Base-by-base conservation (phyloP, 2,329 filamentous ascomycete genomes). In the Stylonectria norvegica region DNA sequence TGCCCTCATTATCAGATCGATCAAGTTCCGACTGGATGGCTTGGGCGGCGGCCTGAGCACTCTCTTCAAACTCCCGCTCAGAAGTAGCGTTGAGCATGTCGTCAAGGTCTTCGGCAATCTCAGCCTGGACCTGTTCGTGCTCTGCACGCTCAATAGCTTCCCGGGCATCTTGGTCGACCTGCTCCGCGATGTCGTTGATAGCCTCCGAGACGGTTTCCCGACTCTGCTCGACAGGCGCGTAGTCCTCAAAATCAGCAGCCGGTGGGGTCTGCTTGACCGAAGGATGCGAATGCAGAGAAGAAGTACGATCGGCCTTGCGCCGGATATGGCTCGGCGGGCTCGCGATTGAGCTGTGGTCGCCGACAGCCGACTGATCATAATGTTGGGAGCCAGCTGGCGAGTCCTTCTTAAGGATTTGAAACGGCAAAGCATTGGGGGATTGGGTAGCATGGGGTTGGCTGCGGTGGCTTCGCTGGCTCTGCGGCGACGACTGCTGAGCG, bases 171-270 rank as follows among this genome's bases (percentile, higher is more conserved):
- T 65, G 62, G 45, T 76, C 67, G 15, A 64, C 73, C 51, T 69
- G 66, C 35, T 62, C 62, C 30, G 83, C 85, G 48, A 89, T 70
- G 29, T 81, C 81, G 49, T 72, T 76, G 28, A 89, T 71, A 18
- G 85, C 82, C 40, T 87, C 79, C 15, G 84, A 73, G 20, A 93
- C 85, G 35, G 82, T 85, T 62, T 88, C 83, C 50, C 72, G 79
- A 38, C 79, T 84, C 63, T 85, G 81, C 47, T 74, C 78, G 39
- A 46, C 45, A 19, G 55, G 46, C 33, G 47, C 49, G 29, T 56
- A 52, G 38, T 50, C 52, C 20, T 58, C 62, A 28, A 57, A 56
- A 14, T 64, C 63, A 28, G 56, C 52, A 4, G 55, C 53, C 0
- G 60, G 53, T 19, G 64, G 62, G 1, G 63, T 58, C 12, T 52